phyloP scores from a whole-genome alignment of 768 basidiomycete species.

The Hygrocybe punicea region DNA sequence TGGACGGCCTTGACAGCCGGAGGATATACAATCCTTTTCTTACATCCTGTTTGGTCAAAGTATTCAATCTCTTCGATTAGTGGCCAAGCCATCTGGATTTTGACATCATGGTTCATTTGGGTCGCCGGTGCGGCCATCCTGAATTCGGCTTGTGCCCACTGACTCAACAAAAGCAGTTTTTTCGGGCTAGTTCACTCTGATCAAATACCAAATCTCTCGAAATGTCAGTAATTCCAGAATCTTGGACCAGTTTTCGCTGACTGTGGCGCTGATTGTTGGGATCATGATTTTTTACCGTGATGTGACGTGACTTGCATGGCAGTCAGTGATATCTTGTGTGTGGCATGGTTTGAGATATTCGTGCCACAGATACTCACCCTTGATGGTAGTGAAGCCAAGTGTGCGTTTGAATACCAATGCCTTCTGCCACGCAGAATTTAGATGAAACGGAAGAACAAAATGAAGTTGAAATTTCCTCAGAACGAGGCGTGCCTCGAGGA shows the following conservation, averaged over 20 bases:
- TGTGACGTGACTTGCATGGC: slow-evolving; percentile 55
- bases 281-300: slow-evolving; percentile 46
- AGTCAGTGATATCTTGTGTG: slow-evolving; percentile 36
- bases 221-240: slow-evolving; percentile 38
- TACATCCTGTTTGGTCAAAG: slow-evolving; percentile 57
- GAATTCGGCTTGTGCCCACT: slow-evolving; percentile 46
- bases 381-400: too few relatives aligned
- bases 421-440: too few relatives aligned
- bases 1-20: slow-evolving; percentile 59
- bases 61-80: slow-evolving; percentile 55
- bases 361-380: too few relatives aligned
- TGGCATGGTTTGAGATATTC: too few relatives aligned
- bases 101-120: slow-evolving; percentile 61
- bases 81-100: slow-evolving; percentile 56
- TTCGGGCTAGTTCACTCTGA: slow-evolving; percentile 48
- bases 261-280: slow-evolving; percentile 39
- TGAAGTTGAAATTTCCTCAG: neutral
- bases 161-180: slow-evolving; percentile 44
- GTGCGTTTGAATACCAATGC: too few relatives aligned
- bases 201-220: slow-evolving; percentile 55
- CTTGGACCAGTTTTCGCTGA: neutral
- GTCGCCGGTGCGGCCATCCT: slow-evolving; percentile 52
- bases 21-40: slow-evolving; percentile 52
- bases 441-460: too few relatives aligned
- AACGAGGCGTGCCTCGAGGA: too few relatives aligned